Conservation (phyloP, 1,139 yeast genomes). For the Yamadazyma membranifaciens region DNA sequence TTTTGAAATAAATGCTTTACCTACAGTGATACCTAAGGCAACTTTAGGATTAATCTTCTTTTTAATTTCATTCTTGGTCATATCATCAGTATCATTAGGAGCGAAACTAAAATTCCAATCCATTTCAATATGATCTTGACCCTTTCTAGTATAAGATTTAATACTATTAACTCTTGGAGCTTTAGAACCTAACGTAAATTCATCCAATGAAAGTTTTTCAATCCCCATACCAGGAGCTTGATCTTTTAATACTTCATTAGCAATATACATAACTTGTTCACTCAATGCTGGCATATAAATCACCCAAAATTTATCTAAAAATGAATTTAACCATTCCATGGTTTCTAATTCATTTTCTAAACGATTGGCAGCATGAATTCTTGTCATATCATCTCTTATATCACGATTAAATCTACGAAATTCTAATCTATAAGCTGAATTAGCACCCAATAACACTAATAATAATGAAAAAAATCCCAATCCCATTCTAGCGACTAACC, state of each 20-base stretch:
- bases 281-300: constrained; percentile 83
- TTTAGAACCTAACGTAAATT: constrained; percentile 75
- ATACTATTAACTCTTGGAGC: constrained; percentile 73
- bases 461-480: constrained; percentile 59
- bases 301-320: constrained; percentile 79
- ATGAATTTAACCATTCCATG: constrained; percentile 77
- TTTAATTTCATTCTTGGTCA: constrained; percentile 72
- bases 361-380: constrained; percentile 58
- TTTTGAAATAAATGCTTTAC: constrained; percentile 74
- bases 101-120: constrained; percentile 81
- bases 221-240: constrained; percentile 82
- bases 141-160: constrained; percentile 67
- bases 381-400: constrained; percentile 68
- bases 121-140: constrained; percentile 69
- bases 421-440: constrained; percentile 67
- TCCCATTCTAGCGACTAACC: constrained; percentile 57
- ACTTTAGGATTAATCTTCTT: constrained; percentile 76
- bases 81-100: constrained; percentile 77
- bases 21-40: constrained; percentile 73
- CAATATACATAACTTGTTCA: constrained; percentile 67
- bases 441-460: constrained; percentile 57
- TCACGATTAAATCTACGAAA: constrained; percentile 71
- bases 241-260: constrained; percentile 64
- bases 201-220: constrained; percentile 67
- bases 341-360: constrained; percentile 65